Evolutionary conservation across 23 red algal species (phyloP).

Genomic region (Gracilaria vermiculophylla): DNA sequence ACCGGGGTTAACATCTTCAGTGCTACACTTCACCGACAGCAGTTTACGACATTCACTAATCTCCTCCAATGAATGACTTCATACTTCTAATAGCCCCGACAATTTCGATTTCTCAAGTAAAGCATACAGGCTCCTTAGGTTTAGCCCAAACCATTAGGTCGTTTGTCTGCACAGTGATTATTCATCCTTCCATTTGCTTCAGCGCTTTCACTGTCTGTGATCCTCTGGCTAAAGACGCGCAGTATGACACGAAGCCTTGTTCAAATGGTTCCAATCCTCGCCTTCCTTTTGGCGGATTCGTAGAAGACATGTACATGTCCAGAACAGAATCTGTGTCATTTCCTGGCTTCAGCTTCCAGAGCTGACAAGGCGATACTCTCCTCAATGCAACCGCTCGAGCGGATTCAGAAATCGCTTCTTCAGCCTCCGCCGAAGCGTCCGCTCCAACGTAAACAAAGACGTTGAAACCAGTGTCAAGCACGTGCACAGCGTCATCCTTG

Average conservation of each 20-base stretch:
- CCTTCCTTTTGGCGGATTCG: not conserved
- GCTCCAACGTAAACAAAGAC: conserved; percentile 62
- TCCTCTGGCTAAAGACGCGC: conserved; percentile 25
- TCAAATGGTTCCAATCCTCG: conserved; percentile 11
- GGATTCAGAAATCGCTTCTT: conserved; percentile 45
- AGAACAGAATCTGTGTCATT: conserved; percentile 37
- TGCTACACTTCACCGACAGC: not conserved
- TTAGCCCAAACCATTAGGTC: not conserved
- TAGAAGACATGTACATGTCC: conserved; percentile 33
- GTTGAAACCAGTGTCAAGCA: conserved; percentile 60
- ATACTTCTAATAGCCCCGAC: not conserved
- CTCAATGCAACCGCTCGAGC: conserved; percentile 36
- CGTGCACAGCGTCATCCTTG: conserved; percentile 36
- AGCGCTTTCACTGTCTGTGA: conserved; percentile 33
- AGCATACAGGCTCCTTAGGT: not conserved
- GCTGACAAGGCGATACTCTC: conserved; percentile 46
- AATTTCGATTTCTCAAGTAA: not conserved
- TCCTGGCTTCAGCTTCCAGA: conserved; percentile 59
- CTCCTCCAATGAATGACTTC: not conserved
- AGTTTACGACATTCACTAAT: not conserved
- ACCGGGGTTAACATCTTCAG: not conserved
- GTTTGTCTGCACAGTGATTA: not conserved
- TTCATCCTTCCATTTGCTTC: not conserved
- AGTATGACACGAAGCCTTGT: conserved; percentile 36
- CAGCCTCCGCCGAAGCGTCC: conserved; percentile 15